Base-by-base conservation (phyloP, 495 filamentous ascomycete genomes). In the Polyplosphaeria fusca region DNA sequence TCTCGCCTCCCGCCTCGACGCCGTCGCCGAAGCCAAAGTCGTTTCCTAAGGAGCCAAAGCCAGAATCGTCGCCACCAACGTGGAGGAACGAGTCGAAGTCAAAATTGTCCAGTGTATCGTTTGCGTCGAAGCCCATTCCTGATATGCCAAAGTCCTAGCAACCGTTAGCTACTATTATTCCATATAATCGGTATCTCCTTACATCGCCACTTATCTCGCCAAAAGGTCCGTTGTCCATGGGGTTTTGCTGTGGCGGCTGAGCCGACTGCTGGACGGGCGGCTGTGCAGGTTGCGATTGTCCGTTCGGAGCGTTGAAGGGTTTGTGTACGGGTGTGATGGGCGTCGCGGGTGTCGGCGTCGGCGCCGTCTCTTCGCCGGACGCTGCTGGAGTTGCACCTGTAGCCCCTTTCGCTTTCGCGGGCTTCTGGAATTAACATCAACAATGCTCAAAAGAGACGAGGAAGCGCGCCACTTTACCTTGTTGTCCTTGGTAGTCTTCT, bases 11-110 rank as follows among this genome's bases (percentile, higher is more conserved):
- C 4, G 56, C 60, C 32, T 67, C 64, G 30, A 61, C 60, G 4
- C 27, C 40, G 46, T 65, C 63, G 20, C 50, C 76, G 52, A 85
- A 85, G 18, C 74, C 76, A 49, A 82, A 78, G 27, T 71, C 72
- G 30, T 72, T 70, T 13, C 68, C 71, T 22, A 74, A 35, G n/a
- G 37, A 44, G 16, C 54, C 40, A 22, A 59, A 59, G 16, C 40
- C 46, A 24, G 22, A 42, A 9, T 14, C 74, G 51, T 79, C 77
- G 55, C 83, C 81, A 9, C 79, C 83, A 12, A 55, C 52, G 58
- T 84, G 83, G 5, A 97, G 75, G 80, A 96, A 97, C 0, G 88
- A 89, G 71, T 97, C 92, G 69, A 97, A 97, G 70, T 97, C 92
- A 62, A 97, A 97, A 63, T 88, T 87, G 66, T 89, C 86, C 44